Percentiles rank a stretch among this genome's conserved stretches.
Evolutionary conservation across 2,329 filamentous ascomycete species (phyloP).

Genomic region (Paramyrothecium roridum): DNA sequence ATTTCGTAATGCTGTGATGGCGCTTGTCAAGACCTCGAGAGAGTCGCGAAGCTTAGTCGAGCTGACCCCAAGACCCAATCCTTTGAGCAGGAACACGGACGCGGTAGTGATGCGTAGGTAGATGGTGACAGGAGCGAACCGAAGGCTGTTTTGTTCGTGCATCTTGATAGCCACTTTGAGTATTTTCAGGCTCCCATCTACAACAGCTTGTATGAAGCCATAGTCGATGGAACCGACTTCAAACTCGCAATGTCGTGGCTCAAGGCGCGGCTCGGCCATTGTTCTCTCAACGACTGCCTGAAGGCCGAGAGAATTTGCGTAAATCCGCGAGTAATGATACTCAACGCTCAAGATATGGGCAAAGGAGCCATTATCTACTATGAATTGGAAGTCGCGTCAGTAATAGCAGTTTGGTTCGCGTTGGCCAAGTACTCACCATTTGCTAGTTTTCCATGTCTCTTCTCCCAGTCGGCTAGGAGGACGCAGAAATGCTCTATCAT

Average conservation of each 20-base stretch:
- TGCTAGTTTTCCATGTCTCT: conserved; percentile 1
- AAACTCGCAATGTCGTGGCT: conserved; percentile 31
- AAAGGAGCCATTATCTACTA: neutral
- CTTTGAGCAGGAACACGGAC: conserved; percentile 51
- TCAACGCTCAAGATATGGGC: conserved; percentile 45
- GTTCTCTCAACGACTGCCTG: conserved; percentile 40
- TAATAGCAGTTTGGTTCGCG: conserved; percentile 9
- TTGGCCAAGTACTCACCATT: conserved; percentile 7
- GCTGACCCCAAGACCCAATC: conserved; percentile 7
- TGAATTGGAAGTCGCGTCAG: neutral
- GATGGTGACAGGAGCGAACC: conserved; percentile 50
- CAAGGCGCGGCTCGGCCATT: conserved; percentile 21
- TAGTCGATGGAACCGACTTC: conserved; percentile 45
- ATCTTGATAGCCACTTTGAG: conserved; percentile 46
- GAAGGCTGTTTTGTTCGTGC: conserved; percentile 39
- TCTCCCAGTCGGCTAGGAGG: conserved; percentile 15
- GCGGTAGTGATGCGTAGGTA: conserved; percentile 52
- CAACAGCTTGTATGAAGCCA: conserved; percentile 53
- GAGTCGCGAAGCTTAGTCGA: conserved; percentile 8
- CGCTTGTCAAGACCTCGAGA: neutral
- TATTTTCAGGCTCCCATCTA: conserved; percentile 49
- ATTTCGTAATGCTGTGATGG: no score
- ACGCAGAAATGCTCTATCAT: no score
- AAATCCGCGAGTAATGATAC: conserved; percentile 39
- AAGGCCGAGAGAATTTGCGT: conserved; percentile 47